Conservation (phyloP, 2,329 filamentous ascomycete genomes). For the Escovopsis sp. region DNA sequence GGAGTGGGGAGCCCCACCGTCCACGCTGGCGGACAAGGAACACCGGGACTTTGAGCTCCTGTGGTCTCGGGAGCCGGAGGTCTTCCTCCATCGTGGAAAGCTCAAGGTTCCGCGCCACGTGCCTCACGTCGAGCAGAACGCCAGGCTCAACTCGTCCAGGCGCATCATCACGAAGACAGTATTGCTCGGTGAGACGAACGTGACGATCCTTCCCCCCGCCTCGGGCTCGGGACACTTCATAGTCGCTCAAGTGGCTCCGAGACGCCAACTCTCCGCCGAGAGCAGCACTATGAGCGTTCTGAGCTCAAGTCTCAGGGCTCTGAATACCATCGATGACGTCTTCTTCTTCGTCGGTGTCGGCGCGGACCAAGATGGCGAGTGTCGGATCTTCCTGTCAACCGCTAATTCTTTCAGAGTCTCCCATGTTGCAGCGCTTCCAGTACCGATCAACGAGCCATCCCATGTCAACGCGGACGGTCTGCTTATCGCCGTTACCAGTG, state of each 20-base stretch:
- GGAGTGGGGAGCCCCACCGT: constrained; percentile 1
- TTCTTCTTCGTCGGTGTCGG: constrained; percentile 3
- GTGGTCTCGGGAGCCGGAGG: constrained; percentile 7
- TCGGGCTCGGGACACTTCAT: too few relatives aligned
- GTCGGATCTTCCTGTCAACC: background rate
- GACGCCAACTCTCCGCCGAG: too few relatives aligned
- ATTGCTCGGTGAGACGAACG: too few relatives aligned
- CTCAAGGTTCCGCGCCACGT: constrained; percentile 4
- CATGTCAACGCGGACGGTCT: background rate
- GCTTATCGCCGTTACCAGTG: background rate
- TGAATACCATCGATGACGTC: background rate
- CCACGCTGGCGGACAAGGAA: background rate
- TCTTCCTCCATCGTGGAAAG: constrained; percentile 2
- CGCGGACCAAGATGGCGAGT: background rate
- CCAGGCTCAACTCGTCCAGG: constrained; percentile 3
- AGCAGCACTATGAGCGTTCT: background rate
- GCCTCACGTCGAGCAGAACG: constrained; percentile 1
- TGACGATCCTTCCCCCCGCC: too few relatives aligned
- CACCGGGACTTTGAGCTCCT: constrained; percentile 1
- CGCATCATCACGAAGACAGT: constrained; percentile 1
- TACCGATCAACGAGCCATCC: background rate
- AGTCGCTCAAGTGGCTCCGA: too few relatives aligned
- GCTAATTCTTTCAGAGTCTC: background rate
- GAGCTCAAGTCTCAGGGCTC: constrained; percentile 2
- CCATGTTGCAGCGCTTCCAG: background rate